Base-by-base conservation (phyloP, 2,329 filamentous ascomycete species). In the Alternaria triticina region DNA sequence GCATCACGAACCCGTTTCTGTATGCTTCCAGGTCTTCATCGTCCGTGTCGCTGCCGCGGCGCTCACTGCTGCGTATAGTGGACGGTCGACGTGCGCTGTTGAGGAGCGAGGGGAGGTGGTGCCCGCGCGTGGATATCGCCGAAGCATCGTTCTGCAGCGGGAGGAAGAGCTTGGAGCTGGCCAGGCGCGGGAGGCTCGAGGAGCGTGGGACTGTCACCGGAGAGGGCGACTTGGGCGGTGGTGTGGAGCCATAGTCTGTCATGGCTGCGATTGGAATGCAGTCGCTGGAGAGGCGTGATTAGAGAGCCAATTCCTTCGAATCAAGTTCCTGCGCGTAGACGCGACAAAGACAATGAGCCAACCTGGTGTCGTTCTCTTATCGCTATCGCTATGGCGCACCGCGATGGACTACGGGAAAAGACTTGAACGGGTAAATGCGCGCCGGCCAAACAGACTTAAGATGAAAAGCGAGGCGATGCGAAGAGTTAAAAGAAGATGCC, bases 101-200 rank as follows among this genome's bases (percentile, higher is more conserved):
- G 28, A 77, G 66, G 2, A 81, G 62, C n/a, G 68, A 69, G 5
- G 82, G 81, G 8, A 84, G 73, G 50, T 81, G 75, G 54, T 83
- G 81, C 3, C 82, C 82, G n/a, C 82, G 80, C 27, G 82, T 82
- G 1, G 82, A 81, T 6, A 84, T 70, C 3, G 77, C 67, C 43
- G 59, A 70, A 4, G 74, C 59, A 9, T 83, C 82, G 28, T 77
- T 75, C 23, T 76, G 75, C 6, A 82, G 73, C 9, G 82, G 81
- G 8, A 83, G 77, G 64, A 83, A 84, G 62, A 77, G 75, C 57
- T 79, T 81, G 40, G 78, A 68, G 59, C 70, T 76, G 8, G 74
- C 65, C 23, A 81, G 69, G 62, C 78, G 79, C 44, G 77, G 69
- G 23, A 73, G 70, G 56, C 70, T 76, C n/a, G 69, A 67, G 1